These are phyloP conservation scores for Dendrothele bispora DNA, from an alignment of 768 basidiomycete species.

Conservation along the genomic window DNA sequence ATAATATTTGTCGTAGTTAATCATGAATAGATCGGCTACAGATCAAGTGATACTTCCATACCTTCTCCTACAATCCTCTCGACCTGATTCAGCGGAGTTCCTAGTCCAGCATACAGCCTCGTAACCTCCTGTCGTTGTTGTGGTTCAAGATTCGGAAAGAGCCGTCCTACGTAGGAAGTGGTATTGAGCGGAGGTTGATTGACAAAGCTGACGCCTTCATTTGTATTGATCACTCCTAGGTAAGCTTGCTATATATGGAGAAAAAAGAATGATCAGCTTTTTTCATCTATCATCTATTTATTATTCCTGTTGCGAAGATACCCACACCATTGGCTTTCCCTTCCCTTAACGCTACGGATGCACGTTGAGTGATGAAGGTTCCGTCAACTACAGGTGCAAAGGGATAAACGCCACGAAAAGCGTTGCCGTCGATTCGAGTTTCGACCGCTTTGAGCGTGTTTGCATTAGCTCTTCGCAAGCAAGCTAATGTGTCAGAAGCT, in stretches of 20 bases:
- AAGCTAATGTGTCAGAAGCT: conserved; percentile 32
- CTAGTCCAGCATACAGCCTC: conserved; percentile 28
- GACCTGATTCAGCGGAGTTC: conserved; percentile 32
- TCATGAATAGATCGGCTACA: neutral
- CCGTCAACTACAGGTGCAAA: conserved; percentile 51
- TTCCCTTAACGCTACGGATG: conserved; percentile 34
- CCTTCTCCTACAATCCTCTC: conserved; percentile 39
- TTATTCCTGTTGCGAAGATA: too few relatives aligned
- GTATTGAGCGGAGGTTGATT: conserved; percentile 25
- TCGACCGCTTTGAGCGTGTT: conserved; percentile 33
- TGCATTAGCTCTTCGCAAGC: conserved; percentile 36
- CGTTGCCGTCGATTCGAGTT: conserved; percentile 23
- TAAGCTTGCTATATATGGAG: conserved; percentile 24
- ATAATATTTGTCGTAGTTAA: neutral
- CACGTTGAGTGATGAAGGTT: conserved; percentile 41
- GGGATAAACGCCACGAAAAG: conserved; percentile 37
- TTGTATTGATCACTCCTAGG: conserved; percentile 36
- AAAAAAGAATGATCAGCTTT: neutral
- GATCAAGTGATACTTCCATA: conserved; percentile 12
- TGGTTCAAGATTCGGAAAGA: conserved; percentile 38
- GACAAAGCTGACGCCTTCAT: conserved; percentile 39
- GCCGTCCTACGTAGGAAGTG: conserved; percentile 29
- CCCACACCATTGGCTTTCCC: conserved; percentile 45
- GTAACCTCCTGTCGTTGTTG: conserved; percentile 23
- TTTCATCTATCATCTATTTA: too few relatives aligned